Conservation (phyloP, 164 flowering plant genomes). For the Aristolochia contorta region DNA sequence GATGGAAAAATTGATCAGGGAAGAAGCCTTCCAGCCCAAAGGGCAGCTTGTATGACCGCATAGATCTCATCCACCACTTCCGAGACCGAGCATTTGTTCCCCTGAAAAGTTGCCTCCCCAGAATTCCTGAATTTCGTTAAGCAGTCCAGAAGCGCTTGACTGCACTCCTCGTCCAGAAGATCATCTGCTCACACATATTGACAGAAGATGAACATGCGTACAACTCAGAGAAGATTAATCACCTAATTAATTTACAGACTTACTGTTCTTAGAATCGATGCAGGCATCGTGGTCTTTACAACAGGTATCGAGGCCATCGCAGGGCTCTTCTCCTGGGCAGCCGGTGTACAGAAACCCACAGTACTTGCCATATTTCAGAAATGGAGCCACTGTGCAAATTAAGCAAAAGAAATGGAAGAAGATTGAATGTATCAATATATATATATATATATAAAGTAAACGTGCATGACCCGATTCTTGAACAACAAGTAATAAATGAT, state of each 20-base stretch:
- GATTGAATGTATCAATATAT: too few relatives aligned
- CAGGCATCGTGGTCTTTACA: slow-evolving; percentile 86
- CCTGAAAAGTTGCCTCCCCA: slow-evolving; percentile 38
- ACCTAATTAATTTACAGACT: slow-evolving; percentile 5
- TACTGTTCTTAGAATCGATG: slow-evolving; percentile 54
- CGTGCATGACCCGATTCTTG: too few relatives aligned
- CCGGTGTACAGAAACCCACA: slow-evolving; percentile 90
- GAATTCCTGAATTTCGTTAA: slow-evolving; percentile 34
- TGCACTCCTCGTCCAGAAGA: slow-evolving; percentile 66
- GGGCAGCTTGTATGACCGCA: slow-evolving; percentile 68
- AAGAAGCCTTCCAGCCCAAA: slow-evolving; percentile 44
- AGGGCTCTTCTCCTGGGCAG: slow-evolving; percentile 87
- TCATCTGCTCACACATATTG: slow-evolving; percentile 46
- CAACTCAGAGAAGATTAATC: background rate
- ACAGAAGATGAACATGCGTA: background rate
- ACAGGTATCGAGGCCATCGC: slow-evolving; percentile 88
- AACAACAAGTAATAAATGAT: background rate
- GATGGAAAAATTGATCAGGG: too few relatives aligned
- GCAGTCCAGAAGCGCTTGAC: slow-evolving; percentile 51
- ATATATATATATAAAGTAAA: too few relatives aligned
- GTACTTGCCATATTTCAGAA: slow-evolving; percentile 94
- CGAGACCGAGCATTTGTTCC: slow-evolving; percentile 44
- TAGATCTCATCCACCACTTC: slow-evolving; percentile 52
- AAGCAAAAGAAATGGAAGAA: background rate
- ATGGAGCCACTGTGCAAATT: slow-evolving; percentile 80